Conservation (phyloP, 2,329 filamentous ascomycete genomes). For the Talaromyces sp. region DNA sequence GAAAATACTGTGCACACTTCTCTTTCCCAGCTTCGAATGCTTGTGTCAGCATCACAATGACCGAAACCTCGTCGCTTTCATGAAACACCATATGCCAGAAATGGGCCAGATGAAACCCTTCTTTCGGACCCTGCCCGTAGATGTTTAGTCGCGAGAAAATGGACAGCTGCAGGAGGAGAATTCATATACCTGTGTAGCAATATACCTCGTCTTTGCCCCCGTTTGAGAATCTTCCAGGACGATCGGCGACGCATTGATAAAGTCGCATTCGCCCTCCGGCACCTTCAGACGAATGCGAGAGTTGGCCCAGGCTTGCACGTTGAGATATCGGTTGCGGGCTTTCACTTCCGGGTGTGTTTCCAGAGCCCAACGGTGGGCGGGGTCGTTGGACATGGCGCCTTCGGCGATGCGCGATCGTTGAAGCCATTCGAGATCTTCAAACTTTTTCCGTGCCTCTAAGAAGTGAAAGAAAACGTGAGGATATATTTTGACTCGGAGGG, state of each 20-base stretch:
- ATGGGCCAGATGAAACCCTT: constrained; percentile 61
- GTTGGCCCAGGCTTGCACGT: constrained; percentile 84
- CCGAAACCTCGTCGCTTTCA: constrained; percentile 65
- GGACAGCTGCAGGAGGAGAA: not conserved
- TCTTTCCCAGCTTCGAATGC: constrained; percentile 70
- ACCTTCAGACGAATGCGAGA: constrained; percentile 79
- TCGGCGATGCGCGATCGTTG: constrained; percentile 50
- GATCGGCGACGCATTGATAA: constrained; percentile 77
- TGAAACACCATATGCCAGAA: constrained; percentile 96
- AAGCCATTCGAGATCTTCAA: constrained; percentile 56
- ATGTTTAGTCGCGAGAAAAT: not conserved
- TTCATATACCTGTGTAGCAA: constrained; percentile 67
- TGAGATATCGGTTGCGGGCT: constrained; percentile 74
- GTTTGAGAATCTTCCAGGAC: constrained; percentile 48
- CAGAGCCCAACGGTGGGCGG: constrained; percentile 53
- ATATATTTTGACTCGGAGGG: not conserved
- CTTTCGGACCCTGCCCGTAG: constrained; percentile 63
- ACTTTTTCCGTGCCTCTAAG: constrained; percentile 54
- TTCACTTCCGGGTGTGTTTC: constrained; percentile 52
- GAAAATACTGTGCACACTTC: constrained; percentile 90
- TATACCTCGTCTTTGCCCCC: constrained; percentile 55
- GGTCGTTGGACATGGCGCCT: constrained; percentile 38
- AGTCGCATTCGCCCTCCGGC: constrained; percentile 65
- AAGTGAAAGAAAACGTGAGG: constrained; percentile 7
- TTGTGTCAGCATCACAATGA: constrained; percentile 92